Conservation (phyloP, 768 basidiomycete genomes). For the Megacollybia marginata region DNA sequence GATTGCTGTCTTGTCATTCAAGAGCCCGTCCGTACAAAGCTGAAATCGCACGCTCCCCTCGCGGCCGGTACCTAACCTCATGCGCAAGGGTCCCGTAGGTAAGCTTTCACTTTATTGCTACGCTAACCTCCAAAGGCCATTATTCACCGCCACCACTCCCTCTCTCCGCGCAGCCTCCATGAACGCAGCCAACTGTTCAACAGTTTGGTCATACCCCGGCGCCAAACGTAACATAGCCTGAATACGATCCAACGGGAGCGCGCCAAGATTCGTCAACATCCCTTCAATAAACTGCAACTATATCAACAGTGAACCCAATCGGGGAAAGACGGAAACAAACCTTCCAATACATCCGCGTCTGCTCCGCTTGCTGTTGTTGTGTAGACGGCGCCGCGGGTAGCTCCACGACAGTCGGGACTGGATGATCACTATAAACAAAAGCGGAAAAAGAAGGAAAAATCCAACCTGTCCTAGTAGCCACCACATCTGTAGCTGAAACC, state of each 20-base stretch:
- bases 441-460: background rate
- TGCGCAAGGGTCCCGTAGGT: no score
- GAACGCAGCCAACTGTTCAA: constrained; percentile 72
- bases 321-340: constrained; percentile 26
- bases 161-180: constrained; percentile 79
- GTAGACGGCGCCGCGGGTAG: constrained; percentile 42
- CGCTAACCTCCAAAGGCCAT: constrained; percentile 62
- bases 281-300: constrained; percentile 72
- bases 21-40: no score
- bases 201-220: constrained; percentile 71
- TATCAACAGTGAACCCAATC: constrained; percentile 1
- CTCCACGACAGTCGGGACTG: constrained; percentile 28
- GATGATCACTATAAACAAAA: background rate
- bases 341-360: constrained; percentile 89
- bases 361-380: constrained; percentile 75
- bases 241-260: constrained; percentile 73
- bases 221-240: constrained; percentile 84
- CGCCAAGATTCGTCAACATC: constrained; percentile 83
- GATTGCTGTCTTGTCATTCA: no score
- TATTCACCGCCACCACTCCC: constrained; percentile 61
- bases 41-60: no score
- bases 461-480: constrained; percentile 19
- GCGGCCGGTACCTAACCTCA: no score
- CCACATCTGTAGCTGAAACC: constrained; percentile 16
- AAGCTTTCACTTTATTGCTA: background rate